Conservation (phyloP, 495 filamentous ascomycete genomes). For the Xylaria flabelliformis region DNA sequence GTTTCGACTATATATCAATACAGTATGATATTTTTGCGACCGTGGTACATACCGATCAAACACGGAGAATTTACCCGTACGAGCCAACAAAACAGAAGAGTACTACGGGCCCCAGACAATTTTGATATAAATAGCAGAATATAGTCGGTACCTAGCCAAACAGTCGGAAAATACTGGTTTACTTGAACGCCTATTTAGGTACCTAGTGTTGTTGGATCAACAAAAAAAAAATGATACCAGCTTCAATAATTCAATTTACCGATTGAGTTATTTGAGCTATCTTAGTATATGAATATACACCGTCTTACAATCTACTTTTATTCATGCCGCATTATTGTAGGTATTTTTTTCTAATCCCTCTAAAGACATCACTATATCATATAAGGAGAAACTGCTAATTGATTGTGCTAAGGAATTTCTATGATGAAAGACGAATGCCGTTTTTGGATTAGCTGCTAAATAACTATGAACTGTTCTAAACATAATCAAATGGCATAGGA, state of each 20-base stretch:
- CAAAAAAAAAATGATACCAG: too few relatives aligned
- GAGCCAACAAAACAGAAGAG: background rate
- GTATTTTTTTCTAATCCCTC: too few relatives aligned
- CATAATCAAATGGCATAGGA: background rate
- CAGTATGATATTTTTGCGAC: background rate
- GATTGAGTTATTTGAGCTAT: too few relatives aligned
- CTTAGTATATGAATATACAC: too few relatives aligned
- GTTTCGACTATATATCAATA: constrained; percentile 27
- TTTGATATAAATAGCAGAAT: background rate
- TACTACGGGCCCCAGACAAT: background rate
- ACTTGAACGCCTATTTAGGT: background rate
- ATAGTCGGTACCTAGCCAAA: too few relatives aligned
- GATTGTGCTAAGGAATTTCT: background rate
- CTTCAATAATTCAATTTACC: too few relatives aligned
- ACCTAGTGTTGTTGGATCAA: too few relatives aligned
- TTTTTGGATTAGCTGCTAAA: background rate
- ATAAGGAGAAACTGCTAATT: background rate
- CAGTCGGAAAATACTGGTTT: background rate
- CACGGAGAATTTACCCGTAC: background rate
- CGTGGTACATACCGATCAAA: background rate
- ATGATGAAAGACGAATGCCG: background rate
- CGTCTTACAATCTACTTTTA: too few relatives aligned
- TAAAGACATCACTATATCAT: too few relatives aligned
- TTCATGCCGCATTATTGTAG: too few relatives aligned
- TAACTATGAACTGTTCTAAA: background rate